phyloP scores from a whole-genome alignment of 2,329 filamentous ascomycete species.

The Neonectria sp. region DNA sequence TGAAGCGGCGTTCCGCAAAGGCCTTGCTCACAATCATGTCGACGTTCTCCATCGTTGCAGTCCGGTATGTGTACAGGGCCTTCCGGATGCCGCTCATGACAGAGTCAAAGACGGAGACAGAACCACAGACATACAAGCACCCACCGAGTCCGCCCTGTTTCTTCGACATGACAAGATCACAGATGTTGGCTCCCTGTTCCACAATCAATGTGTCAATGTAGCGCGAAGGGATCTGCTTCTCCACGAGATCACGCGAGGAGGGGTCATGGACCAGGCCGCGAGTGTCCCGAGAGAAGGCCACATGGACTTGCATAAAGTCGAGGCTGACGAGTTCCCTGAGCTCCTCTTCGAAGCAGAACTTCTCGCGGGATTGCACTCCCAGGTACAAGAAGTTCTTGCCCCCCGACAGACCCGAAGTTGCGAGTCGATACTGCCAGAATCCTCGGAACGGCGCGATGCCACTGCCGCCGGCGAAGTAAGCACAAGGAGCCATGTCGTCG shows the following conservation, averaged over 20 bases:
- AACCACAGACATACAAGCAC: constrained; percentile 51
- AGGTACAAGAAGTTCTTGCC: constrained; percentile 66
- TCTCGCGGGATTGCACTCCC: constrained; percentile 67
- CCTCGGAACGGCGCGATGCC: constrained; percentile 69
- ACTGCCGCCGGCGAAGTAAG: constrained; percentile 68
- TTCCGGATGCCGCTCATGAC: constrained; percentile 70
- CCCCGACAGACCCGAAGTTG: constrained; percentile 52
- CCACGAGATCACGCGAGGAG: constrained; percentile 59
- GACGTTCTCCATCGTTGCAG: constrained; percentile 65
- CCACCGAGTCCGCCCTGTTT: constrained; percentile 66
- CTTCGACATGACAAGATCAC: constrained; percentile 70
- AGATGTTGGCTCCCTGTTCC: constrained; percentile 65
- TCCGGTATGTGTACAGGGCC: constrained; percentile 68
- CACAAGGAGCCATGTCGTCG: constrained; percentile 64
- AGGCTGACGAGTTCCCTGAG: constrained; percentile 53
- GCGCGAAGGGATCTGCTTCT: constrained; percentile 63
- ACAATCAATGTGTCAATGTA: constrained; percentile 68
- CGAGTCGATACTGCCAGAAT: constrained; percentile 65
- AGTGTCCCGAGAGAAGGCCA: constrained; percentile 67
- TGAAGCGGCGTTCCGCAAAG: constrained; percentile 69
- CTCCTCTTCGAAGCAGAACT: constrained; percentile 49
- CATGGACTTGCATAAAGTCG: constrained; percentile 66
- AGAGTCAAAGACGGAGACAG: constrained; percentile 58
- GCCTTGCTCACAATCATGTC: constrained; percentile 67
- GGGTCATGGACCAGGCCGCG: constrained; percentile 63